phyloP scores from a whole-genome alignment of 2,329 filamentous ascomycete genomes.

The Cordyceps pruinosa region DNA sequence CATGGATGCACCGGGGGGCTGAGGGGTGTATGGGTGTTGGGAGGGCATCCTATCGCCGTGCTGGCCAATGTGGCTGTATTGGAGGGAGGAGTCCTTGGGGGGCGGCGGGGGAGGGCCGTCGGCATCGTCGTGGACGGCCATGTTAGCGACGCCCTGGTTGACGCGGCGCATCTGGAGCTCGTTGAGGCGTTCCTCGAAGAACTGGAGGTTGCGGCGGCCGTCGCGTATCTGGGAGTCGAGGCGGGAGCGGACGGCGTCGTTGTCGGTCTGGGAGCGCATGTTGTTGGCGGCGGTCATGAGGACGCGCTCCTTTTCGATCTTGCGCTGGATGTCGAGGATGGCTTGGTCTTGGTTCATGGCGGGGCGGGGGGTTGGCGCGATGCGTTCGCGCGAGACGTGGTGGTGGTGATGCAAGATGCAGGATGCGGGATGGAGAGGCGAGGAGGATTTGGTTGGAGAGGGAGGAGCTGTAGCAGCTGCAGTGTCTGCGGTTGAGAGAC shows the following conservation, averaged over 20 bases:
- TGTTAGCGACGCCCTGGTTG: constrained; percentile 57
- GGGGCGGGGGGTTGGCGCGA: constrained; percentile 33
- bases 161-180: constrained; percentile 80
- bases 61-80: constrained; percentile 53
- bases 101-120: constrained; percentile 57
- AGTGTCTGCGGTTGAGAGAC: background rate
- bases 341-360: constrained; percentile 59
- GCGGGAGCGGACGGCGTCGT: constrained; percentile 81
- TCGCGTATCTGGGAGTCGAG: constrained; percentile 93
- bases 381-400: constrained; percentile 32
- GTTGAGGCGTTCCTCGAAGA: constrained; percentile 85
- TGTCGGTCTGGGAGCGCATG: constrained; percentile 94
- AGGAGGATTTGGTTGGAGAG: background rate
- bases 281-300: constrained; percentile 89
- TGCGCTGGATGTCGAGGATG: constrained; percentile 78
- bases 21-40: constrained; percentile 67
- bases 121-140: constrained; percentile 44
- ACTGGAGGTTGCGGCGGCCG: constrained; percentile 85
- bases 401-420: background rate
- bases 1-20: constrained; percentile 55
- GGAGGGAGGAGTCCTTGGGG: constrained; percentile 57
- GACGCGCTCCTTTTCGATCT: constrained; percentile 96
- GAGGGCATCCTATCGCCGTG: constrained; percentile 73
- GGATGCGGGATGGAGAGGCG: background rate
- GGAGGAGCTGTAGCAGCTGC: background rate